Evolutionary conservation across 2,329 filamentous ascomycete species (phyloP).

Genomic region (Diplodia sapinea): DNA sequence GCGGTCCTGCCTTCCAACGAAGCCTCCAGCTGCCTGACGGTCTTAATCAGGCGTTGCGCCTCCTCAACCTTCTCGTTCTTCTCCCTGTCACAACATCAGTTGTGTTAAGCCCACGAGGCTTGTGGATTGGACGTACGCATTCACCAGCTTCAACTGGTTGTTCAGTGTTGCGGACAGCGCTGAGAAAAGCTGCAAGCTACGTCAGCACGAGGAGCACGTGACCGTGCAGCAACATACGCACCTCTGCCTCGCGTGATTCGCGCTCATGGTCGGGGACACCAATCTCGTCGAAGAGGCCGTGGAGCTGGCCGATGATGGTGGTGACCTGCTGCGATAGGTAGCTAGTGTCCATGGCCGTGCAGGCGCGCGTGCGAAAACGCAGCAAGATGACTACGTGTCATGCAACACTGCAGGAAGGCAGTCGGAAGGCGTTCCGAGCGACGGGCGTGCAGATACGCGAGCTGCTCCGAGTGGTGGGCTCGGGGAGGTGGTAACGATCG

Average conservation of each 20-base stretch:
- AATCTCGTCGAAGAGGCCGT: slow-evolving; percentile 96
- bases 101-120: slow-evolving; percentile 24
- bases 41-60: slow-evolving; percentile 80
- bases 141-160: slow-evolving; percentile 84
- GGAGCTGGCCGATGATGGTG: slow-evolving; percentile 88
- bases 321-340: slow-evolving; percentile 95
- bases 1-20: slow-evolving; percentile 79
- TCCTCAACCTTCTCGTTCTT: slow-evolving; percentile 92
- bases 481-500: slow-evolving; percentile 1
- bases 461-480: slow-evolving; percentile 10
- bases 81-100: slow-evolving; percentile 60
- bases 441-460: slow-evolving; percentile 18
- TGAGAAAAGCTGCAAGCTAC: slow-evolving; percentile 72
- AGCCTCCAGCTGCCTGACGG: slow-evolving; percentile 90
- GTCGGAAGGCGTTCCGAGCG: slow-evolving; percentile 10
- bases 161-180: slow-evolving; percentile 91
- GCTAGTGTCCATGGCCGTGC: slow-evolving; percentile 76
- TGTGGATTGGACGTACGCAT: slow-evolving; percentile 58
- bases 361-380: slow-evolving; percentile 9
- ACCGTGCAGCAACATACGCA: slow-evolving; percentile 51
- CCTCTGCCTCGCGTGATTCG: slow-evolving; percentile 86
- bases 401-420: slow-evolving; percentile 21
- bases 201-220: slow-evolving; percentile 34
- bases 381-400: slow-evolving; percentile 19
- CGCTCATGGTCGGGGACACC: slow-evolving; percentile 93